These are phyloP conservation scores for Pichia manshurica DNA, from an alignment of 805 yeast genomes.

Conservation along the genomic window DNA sequence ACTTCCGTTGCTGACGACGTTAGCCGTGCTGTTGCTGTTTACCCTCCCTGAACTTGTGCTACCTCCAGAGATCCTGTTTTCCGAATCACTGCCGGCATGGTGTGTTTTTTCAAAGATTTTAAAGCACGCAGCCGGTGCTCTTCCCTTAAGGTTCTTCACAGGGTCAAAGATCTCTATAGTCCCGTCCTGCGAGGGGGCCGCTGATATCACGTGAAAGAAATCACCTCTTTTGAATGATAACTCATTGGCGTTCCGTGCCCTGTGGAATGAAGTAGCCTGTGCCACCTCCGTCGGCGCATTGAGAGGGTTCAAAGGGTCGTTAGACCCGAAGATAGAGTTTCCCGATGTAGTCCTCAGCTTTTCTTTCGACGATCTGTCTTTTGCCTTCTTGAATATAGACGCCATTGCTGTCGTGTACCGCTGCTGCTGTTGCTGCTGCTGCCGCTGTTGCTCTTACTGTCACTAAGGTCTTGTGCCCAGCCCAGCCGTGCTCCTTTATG, in stretches of 20 bases:
- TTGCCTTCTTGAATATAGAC: slow-evolving; percentile 26
- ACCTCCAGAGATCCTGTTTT: slow-evolving; percentile 8
- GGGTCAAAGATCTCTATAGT: slow-evolving; percentile 88
- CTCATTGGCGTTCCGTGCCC: slow-evolving; percentile 77
- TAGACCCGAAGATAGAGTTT: background rate
- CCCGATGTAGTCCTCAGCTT: slow-evolving; percentile 20
- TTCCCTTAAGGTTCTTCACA: slow-evolving; percentile 65
- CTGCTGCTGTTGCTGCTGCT: too few relatives aligned
- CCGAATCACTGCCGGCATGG: slow-evolving; percentile 29
- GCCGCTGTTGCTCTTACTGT: too few relatives aligned
- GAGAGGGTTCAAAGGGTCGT: slow-evolving; percentile 14
- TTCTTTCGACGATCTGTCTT: slow-evolving; percentile 28
- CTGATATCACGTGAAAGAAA: slow-evolving; percentile 74
- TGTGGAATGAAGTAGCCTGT: slow-evolving; percentile 71
- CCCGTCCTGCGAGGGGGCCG: slow-evolving; percentile 32
- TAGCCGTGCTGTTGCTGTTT: background rate
- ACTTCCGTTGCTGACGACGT: slow-evolving; percentile 18
- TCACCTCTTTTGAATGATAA: slow-evolving; percentile 76
- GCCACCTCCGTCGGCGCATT: slow-evolving; percentile 76
- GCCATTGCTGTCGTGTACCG: slow-evolving; percentile 15
- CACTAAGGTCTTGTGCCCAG: too few relatives aligned
- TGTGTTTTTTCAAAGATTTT: slow-evolving; percentile 64
- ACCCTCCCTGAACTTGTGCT: background rate
- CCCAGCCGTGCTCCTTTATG: too few relatives aligned
- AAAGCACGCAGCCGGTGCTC: slow-evolving; percentile 82